phyloP scores from a whole-genome alignment of 345 rosid species.

The Anastatica hierochuntica region DNA sequence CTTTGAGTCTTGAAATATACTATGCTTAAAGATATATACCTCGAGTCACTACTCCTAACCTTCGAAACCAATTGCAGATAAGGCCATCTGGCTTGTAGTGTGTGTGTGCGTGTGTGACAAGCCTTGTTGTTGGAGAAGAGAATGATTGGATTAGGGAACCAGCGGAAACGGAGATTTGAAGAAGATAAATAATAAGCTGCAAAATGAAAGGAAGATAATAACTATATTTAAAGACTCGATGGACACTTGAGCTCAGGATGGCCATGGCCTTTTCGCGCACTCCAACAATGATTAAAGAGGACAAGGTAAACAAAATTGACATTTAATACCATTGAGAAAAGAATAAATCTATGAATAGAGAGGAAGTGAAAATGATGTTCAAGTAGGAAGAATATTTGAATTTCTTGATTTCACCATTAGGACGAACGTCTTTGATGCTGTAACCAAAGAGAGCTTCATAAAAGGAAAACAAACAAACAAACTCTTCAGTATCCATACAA shows the following conservation, averaged over 20 bases:
- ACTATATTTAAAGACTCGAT: slow-evolving; percentile 18
- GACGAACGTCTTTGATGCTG: slow-evolving; percentile 97
- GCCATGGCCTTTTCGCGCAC: slow-evolving; percentile 79
- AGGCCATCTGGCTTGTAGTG: slow-evolving; percentile 41
- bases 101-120: slow-evolving; percentile 4
- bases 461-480: too few relatives aligned
- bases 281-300: slow-evolving; percentile 26
- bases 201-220: slow-evolving; percentile 11
- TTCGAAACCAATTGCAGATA: slow-evolving; percentile 92
- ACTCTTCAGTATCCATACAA: too few relatives aligned
- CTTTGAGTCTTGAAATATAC: slow-evolving; percentile 54
- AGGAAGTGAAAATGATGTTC: slow-evolving; percentile 51
- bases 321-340: background rate
- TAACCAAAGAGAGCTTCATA: slow-evolving; percentile 99
- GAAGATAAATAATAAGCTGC: slow-evolving; percentile 18
- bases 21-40: slow-evolving; percentile 54
- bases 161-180: slow-evolving; percentile 32
- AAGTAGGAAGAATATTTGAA: slow-evolving; percentile 96
- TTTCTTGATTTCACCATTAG: slow-evolving; percentile 98
- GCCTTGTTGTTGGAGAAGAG: slow-evolving; percentile 23
- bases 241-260: slow-evolving; percentile 52
- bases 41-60: slow-evolving; percentile 96
- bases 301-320: background rate
- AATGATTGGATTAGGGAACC: slow-evolving; percentile 31
- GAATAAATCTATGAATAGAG: too few relatives aligned